A percentile compares a stretch with the other conserved stretches of the same genome.
Evolutionary conservation across 1,284 basidiomycete species (phyloP).

Genomic region (Coriolopsis trogii): DNA sequence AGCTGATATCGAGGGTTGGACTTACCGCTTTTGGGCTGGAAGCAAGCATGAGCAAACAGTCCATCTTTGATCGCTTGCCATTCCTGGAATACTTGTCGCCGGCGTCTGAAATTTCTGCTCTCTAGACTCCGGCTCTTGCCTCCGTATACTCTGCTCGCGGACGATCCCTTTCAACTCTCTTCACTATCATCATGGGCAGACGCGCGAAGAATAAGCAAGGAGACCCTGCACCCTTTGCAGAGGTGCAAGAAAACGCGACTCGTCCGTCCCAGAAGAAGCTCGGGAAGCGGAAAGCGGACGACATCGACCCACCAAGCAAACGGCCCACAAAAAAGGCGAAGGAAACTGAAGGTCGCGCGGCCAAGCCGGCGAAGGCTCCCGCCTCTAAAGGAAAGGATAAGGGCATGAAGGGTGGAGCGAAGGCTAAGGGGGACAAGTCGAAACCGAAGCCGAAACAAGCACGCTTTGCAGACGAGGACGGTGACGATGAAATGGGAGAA

Average conservation of each 20-base stretch:
- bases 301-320: slow-evolving; percentile 36
- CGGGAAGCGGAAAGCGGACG: slow-evolving; percentile 74
- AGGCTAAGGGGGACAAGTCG: slow-evolving; percentile 34
- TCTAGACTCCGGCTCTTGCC: background rate
- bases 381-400: slow-evolving; percentile 25
- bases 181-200: slow-evolving; percentile 73
- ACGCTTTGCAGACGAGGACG: slow-evolving; percentile 33
- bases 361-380: slow-evolving; percentile 14
- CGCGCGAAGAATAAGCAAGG: slow-evolving; percentile 91
- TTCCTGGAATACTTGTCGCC: too few species aligned
- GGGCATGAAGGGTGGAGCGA: slow-evolving; percentile 30
- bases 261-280: slow-evolving; percentile 54
- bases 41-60: too few species aligned
- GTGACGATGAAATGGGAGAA: slow-evolving; percentile 34
- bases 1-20: too few species aligned
- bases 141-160: background rate
- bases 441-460: slow-evolving; percentile 24
- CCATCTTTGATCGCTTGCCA: too few species aligned
- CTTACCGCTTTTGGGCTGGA: too few species aligned
- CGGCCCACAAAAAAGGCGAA: slow-evolving; percentile 63
- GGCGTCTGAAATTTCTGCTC: slow-evolving; percentile 23
- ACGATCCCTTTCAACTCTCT: background rate
- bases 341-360: slow-evolving; percentile 32
- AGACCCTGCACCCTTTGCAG: slow-evolving; percentile 64
- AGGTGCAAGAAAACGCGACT: slow-evolving; percentile 36